Conservation (phyloP, 2,329 filamentous ascomycete genomes). For the Colletotrichum sp. region DNA sequence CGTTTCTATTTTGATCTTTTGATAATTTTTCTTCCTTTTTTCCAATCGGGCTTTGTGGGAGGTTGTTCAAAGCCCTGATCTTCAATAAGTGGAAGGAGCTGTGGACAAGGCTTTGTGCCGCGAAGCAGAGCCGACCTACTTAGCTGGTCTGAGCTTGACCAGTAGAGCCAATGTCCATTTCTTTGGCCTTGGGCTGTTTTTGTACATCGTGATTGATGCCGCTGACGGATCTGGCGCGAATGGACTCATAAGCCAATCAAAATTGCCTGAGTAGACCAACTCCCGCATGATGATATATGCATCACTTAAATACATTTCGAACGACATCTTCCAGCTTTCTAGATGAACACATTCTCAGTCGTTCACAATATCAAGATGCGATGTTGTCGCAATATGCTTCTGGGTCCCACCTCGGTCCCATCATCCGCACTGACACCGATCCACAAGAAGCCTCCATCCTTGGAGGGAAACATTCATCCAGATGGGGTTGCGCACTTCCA, state of each 20-base stretch:
- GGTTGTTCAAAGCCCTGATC: not conserved
- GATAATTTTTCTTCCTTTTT: not conserved
- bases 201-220: not conserved
- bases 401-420: not conserved
- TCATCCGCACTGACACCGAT: not conserved
- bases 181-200: not conserved
- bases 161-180: not conserved
- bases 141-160: not conserved
- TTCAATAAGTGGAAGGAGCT: not conserved
- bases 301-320: not conserved
- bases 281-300: not conserved
- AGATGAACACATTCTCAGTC: not conserved
- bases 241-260: not conserved
- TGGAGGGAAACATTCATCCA: not conserved
- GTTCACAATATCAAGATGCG: not conserved
- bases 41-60: not conserved
- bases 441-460: not conserved
- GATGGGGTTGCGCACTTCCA: not conserved
- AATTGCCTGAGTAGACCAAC: not conserved
- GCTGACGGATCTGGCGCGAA: not conserved
- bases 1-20: not conserved
- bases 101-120: not conserved
- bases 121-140: not conserved
- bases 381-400: not conserved
- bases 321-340: not conserved